Evolutionary conservation across 202 grass and related monocot genomes (phyloP), one percentile per base, ranked within the genome.

Genomic region (Elaeis oleifera): DNA sequence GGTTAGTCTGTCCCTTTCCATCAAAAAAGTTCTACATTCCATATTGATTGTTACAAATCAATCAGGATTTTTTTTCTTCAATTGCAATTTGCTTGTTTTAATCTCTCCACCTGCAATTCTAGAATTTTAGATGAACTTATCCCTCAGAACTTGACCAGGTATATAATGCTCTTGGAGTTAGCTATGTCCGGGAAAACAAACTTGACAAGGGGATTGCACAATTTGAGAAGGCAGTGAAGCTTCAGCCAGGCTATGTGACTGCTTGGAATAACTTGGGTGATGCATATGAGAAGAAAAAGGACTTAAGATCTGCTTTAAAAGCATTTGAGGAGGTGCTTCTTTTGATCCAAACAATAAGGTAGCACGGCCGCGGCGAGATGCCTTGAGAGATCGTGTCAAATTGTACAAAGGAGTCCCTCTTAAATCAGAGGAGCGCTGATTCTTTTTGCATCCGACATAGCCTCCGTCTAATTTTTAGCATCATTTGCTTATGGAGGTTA

Each of bases 181-280:
- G 85, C 84, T 92, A 89, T 76, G 81, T 86, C 67, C 75, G 85
- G 26, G 88, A 97, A 0, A 85, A 92, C 77, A 92, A 97, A 65
- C 66, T 97, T 20, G 94, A 92, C 58, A 92, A 86, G 76, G 84
- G 84, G 53, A 92, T 92, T 54, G 65, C 84, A 62, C 79, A 86
- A 57, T 83, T 99, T 14, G 85, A 99, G 64, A 92, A 85, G 71
- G 94, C 94, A 0, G 94, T 99, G 59, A 65, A 81, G 74, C 82
- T 99, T 64, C 88, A 99, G 24, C 94, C 94, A 0, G 94, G 88
- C 17, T 99, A 99, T 50, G 94, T 92, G 24, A 99, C 84, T 16
- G 85, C 94, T 17, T 99, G 94, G 88, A 99, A 99, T 75, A 99
- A 99, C 57, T 78, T 99, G 0, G 94, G 85, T 2, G 87, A 95